phyloP scores from a whole-genome alignment of 2,329 filamentous ascomycete genomes.

The Apiospora kogelbergensis region DNA sequence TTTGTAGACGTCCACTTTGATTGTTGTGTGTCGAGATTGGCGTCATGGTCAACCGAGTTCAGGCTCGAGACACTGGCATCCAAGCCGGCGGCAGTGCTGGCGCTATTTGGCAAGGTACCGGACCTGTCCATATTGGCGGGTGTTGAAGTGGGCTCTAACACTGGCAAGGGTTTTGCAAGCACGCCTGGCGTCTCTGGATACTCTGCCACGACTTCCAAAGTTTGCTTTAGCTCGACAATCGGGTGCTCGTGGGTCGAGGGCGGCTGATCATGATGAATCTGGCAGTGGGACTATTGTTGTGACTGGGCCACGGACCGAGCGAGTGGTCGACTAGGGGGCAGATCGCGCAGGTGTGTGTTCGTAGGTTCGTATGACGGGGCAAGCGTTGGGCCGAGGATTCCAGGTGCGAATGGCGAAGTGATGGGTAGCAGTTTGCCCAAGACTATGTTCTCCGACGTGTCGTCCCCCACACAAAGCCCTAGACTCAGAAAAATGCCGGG shows the following conservation, averaged over 20 bases:
- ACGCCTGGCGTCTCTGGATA: conserved; percentile 8
- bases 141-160: conserved; percentile 10
- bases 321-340: not conserved
- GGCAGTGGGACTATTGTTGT: not conserved
- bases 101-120: conserved; percentile 26
- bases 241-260: conserved; percentile 11
- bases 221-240: conserved; percentile 15
- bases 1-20: conserved; percentile 34
- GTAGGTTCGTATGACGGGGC: conserved; percentile 1
- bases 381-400: not conserved
- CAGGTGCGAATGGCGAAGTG: not conserved
- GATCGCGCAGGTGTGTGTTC: not conserved
- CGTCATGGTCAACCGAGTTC: conserved; percentile 32
- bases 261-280: conserved; percentile 15
- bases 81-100: conserved; percentile 27
- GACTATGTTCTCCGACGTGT: not conserved
- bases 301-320: conserved; percentile 3
- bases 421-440: not conserved
- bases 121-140: conserved; percentile 14
- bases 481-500: not conserved
- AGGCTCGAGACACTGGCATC: conserved; percentile 33
- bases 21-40: conserved; percentile 30
- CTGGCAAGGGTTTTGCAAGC: conserved; percentile 4
- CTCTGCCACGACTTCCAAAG: conserved; percentile 13
- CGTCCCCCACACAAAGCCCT: conserved; percentile 8